A percentile compares a stretch with the other conserved stretches of the same genome.
Evolutionary conservation across 176 grass and related monocot genomes (phyloP).

Genomic region (Zoysia pacifica): DNA sequence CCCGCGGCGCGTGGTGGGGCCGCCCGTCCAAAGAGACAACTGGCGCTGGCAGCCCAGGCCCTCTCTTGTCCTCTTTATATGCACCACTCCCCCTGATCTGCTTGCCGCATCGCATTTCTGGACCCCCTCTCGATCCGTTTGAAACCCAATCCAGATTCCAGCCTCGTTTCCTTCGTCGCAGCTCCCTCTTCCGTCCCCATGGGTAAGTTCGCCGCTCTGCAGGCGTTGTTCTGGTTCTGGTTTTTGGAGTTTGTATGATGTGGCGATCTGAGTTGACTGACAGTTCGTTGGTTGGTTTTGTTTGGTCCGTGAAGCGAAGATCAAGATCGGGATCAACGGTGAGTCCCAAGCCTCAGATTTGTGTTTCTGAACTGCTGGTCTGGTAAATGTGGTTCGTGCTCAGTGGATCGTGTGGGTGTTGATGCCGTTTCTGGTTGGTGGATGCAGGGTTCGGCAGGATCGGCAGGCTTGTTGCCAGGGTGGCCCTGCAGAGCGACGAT

Average conservation of each 20-base stretch:
- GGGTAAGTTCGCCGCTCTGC: constrained; percentile 44
- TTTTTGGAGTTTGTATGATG: neutral
- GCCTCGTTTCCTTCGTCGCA: constrained; percentile 39
- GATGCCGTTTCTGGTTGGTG: neutral
- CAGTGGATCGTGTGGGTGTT: neutral
- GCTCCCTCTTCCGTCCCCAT: constrained; percentile 31
- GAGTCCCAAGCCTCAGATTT: constrained; percentile 1
- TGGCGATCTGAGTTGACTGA: constrained; percentile 12
- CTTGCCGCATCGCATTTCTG: constrained; percentile 26
- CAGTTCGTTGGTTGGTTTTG: neutral
- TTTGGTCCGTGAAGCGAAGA: constrained; percentile 42
- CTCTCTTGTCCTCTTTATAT: constrained; percentile 9
- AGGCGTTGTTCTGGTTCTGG: neutral
- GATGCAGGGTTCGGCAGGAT: constrained; percentile 74
- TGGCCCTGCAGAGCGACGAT: constrained; percentile 77
- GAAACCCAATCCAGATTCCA: neutral
- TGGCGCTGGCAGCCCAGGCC: neutral
- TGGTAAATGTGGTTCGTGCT: neutral
- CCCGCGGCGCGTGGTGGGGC: constrained; percentile 14
- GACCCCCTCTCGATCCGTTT: neutral
- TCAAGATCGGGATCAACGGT: constrained; percentile 90
- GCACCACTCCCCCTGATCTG: neutral
- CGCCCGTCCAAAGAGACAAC: neutral
- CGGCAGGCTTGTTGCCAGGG: constrained; percentile 73
- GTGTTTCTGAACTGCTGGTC: neutral